Conservation (phyloP, 2,329 filamentous ascomycete genomes). For the Hymenoscyphus linearis region DNA sequence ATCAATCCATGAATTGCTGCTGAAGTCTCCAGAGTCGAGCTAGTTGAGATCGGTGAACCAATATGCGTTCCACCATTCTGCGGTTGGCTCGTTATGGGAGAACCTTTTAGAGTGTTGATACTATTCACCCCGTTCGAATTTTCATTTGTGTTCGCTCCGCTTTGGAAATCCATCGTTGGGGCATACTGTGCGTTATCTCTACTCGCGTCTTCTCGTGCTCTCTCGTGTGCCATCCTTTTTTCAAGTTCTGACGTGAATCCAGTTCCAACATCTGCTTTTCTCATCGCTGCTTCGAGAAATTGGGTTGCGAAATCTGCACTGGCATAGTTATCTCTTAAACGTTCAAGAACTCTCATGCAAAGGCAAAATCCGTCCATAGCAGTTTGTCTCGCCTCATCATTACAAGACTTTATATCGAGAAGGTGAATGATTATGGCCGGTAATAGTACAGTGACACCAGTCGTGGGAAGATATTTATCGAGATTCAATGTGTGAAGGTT, state of each 20-base stretch:
- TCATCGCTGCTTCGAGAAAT: conserved; percentile 87
- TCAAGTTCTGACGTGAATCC: background rate
- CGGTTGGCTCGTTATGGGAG: background rate
- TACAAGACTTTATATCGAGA: conserved; percentile 82
- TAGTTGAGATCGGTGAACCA: background rate
- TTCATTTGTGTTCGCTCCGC: background rate
- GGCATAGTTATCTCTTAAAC: conserved; percentile 81
- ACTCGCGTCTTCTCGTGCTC: background rate
- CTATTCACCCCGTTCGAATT: background rate
- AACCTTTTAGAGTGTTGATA: background rate
- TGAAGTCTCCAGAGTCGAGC: background rate
- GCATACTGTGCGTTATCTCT: background rate
- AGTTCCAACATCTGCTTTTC: conserved; percentile 67
- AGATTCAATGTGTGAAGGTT: conserved; percentile 68
- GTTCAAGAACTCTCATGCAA: conserved; percentile 89
- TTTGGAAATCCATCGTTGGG: background rate
- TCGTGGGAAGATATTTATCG: conserved; percentile 78
- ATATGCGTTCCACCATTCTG: background rate
- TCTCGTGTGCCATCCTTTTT: background rate
- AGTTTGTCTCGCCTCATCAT: conserved; percentile 63
- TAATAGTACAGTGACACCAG: conserved; percentile 83
- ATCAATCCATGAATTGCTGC: background rate
- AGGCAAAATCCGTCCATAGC: conserved; percentile 79
- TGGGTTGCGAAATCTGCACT: conserved; percentile 95
- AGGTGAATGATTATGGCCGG: conserved; percentile 93